phyloP scores from a whole-genome alignment of 2,329 filamentous ascomycete genomes.

The Dactylellina drechsleri region DNA sequence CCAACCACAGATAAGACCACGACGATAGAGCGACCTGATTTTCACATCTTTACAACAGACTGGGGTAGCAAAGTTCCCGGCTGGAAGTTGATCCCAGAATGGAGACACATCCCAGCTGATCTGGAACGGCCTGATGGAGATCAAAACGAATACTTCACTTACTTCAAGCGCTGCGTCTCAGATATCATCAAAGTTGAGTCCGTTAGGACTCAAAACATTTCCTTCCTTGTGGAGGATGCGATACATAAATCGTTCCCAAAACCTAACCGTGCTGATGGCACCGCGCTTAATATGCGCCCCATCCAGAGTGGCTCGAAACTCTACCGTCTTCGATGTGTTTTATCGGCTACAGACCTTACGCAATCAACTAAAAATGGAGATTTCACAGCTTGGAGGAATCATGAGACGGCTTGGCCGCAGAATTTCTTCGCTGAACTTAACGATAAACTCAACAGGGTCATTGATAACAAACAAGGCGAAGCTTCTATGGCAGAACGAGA shows the following conservation, averaged over 20 bases:
- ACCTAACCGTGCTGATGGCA: conserved; percentile 21
- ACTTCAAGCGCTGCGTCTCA: conserved; percentile 44
- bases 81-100: conserved; percentile 47
- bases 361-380: conserved; percentile 60
- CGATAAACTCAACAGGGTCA: conserved; percentile 63
- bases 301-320: conserved; percentile 33
- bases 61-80: conserved; percentile 49
- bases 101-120: conserved; percentile 41
- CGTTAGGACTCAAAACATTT: conserved; percentile 17
- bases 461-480: neutral
- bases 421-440: conserved; percentile 76
- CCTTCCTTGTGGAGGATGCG: conserved; percentile 23
- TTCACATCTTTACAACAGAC: conserved; percentile 47
- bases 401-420: conserved; percentile 70
- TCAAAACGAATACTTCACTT: conserved; percentile 34
- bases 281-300: conserved; percentile 20
- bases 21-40: conserved; percentile 23
- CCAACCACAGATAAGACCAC: neutral
- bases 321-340: conserved; percentile 76
- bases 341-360: conserved; percentile 55
- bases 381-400: conserved; percentile 58
- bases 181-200: conserved; percentile 30
- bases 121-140: conserved; percentile 38
- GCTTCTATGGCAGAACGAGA: conserved; percentile 66
- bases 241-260: conserved; percentile 29